Conservation (phyloP, 306 rosid species). For the Acacia crassicarpa region DNA sequence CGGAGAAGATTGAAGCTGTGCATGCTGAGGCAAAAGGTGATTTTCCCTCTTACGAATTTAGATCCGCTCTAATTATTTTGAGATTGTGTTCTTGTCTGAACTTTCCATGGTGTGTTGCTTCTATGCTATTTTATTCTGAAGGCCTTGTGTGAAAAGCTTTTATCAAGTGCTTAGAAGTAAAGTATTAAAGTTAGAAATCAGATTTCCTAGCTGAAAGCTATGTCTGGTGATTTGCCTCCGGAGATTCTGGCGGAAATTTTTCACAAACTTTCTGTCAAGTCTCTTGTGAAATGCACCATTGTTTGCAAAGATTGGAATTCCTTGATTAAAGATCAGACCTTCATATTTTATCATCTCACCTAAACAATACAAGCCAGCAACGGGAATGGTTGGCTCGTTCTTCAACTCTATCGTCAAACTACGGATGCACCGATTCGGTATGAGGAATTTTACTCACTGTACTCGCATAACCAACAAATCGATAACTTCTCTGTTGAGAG, state of each 20-base stretch:
- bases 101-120: background rate
- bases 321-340: too few species aligned
- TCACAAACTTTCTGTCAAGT: background rate
- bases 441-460: background rate
- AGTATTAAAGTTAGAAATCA: too few species aligned
- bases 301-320: background rate
- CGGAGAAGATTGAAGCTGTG: background rate
- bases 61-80: background rate
- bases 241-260: background rate
- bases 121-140: background rate
- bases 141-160: background rate
- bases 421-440: background rate
- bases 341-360: too few species aligned
- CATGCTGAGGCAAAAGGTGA: background rate
- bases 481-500: background rate
- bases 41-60: background rate
- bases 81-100: background rate
- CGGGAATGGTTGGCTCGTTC: background rate
- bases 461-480: background rate
- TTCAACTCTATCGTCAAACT: background rate
- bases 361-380: too few species aligned
- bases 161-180: too few species aligned
- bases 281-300: background rate
- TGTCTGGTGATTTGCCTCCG: too few species aligned
- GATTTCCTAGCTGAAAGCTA: too few species aligned